Evolutionary conservation across 768 basidiomycete species (phyloP), one percentile per base, ranked within the genome.

Genomic region (Serendipita sp.): DNA sequence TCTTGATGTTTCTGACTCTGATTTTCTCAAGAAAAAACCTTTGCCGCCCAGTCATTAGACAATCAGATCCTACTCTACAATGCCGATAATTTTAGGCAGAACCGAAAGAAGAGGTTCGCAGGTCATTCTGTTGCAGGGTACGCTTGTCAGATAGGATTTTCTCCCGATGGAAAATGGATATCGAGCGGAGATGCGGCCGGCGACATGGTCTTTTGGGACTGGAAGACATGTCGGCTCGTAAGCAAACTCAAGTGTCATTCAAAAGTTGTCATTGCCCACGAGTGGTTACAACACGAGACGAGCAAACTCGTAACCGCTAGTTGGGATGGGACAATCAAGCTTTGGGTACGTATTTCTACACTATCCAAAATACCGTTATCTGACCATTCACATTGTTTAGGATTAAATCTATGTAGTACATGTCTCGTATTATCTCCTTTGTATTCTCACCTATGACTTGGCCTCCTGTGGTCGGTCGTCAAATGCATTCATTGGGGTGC

Each of bases 141-240:
- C 74, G 96, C 96, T 1, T 96, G 93, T 72, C 89, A 93, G 71
- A 86, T 97, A 36, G 94, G 91, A 32, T 99, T 99, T 76, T 96
- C 94, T 16, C 93, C 96, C 1, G 96, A 99, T 73, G 96, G 96
- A 2, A 91, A 92, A 74, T 98, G 92, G 89, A 89, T 99, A 70
- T 94, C 91, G 71, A 94, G 91, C 66, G 96, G 96, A 34, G 95
- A 97, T 70, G 89, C 90, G 8, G 85, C 87, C 69, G 96, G 96
- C 7, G 93, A 96, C 73, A 80, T 99, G 47, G 89, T 97, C 2
- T 95, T 97, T 75, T 99, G 96, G 96, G 96, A 98, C 74, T 99
- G 91, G 90, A 98, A 96, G 77, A 94, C 87, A n/a, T 90, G 93
- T 1, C 84, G 91, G 68, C 93, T 98, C 74, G 91, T 94, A 76